Percentiles rank a stretch among this genome's conserved stretches.
These are phyloP conservation scores for Alternaria longipes DNA, from an alignment of 2,329 filamentous ascomycete species.

Conservation along the genomic window DNA sequence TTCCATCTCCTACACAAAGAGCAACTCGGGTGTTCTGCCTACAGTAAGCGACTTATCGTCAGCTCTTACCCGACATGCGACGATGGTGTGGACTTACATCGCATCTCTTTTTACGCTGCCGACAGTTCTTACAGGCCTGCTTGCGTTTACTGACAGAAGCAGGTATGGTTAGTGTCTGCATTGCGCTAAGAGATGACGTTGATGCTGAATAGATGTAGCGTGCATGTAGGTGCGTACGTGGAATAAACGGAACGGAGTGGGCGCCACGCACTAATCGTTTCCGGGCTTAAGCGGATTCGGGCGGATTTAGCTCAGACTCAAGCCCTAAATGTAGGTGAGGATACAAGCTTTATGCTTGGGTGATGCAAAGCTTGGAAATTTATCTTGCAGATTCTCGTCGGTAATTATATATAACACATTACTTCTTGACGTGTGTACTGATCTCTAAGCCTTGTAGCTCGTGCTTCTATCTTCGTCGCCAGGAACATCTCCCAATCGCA, in stretches of 20 bases:
- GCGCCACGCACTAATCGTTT: background rate
- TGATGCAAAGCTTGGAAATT: background rate
- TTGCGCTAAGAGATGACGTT: background rate
- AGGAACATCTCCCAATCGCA: background rate
- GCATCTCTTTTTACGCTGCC: slow-evolving; percentile 48
- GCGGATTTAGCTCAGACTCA: slow-evolving; percentile 19
- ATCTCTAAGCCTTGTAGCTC: background rate
- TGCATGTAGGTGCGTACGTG: background rate
- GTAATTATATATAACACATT: background rate
- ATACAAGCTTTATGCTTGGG: background rate
- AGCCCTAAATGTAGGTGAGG: background rate
- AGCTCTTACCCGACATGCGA: slow-evolving; percentile 10
- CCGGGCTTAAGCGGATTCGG: background rate
- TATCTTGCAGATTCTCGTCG: background rate
- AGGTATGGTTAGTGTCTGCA: slow-evolving; percentile 32
- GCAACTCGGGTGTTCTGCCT: slow-evolving; percentile 39
- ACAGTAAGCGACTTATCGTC: slow-evolving; percentile 11
- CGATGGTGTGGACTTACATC: slow-evolving; percentile 29
- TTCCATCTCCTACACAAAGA: slow-evolving; percentile 37
- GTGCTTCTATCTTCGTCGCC: slow-evolving; percentile 5
- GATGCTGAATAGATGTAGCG: background rate
- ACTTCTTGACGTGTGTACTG: background rate
- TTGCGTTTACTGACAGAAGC: slow-evolving; percentile 45
- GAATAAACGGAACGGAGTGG: background rate
- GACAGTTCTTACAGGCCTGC: slow-evolving; percentile 44